Evolutionary conservation across 2,329 filamentous ascomycete genomes (phyloP).

Genomic region (Cyphellophora europaea): DNA sequence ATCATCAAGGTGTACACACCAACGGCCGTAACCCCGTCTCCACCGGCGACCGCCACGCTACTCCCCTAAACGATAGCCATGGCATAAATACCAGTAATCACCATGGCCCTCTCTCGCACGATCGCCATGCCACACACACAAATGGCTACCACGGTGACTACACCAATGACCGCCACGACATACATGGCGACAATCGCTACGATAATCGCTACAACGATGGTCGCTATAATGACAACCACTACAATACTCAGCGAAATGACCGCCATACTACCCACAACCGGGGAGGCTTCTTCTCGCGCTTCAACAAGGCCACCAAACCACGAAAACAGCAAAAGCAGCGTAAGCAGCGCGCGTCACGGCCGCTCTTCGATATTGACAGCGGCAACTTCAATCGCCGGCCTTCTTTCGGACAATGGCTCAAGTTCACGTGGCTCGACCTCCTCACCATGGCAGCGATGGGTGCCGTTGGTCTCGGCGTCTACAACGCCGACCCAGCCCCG

Average conservation of each 20-base stretch:
- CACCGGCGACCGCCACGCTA: neutral
- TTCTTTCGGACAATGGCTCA: conserved; percentile 56
- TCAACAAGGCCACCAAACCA: neutral
- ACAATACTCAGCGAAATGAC: neutral
- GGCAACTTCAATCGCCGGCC: conserved; percentile 43
- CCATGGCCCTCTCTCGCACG: neutral
- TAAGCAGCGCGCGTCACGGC: neutral
- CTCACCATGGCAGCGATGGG: conserved; percentile 59
- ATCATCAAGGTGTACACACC: neutral
- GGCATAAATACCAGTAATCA: neutral
- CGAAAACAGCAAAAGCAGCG: neutral
- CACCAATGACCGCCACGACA: neutral
- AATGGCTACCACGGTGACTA: neutral
- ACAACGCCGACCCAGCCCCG: conserved; percentile 50
- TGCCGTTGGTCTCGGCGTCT: conserved; percentile 55
- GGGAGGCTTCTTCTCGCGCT: neutral
- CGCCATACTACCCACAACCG: neutral
- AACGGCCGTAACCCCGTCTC: neutral
- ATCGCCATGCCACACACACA: neutral
- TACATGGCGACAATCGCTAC: neutral
- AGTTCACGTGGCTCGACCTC: conserved; percentile 57
- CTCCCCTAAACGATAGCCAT: neutral
- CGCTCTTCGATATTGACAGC: conserved; percentile 15
- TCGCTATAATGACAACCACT: neutral
- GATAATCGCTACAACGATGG: neutral